phyloP scores from a whole-genome alignment of 2,329 filamentous ascomycete genomes.

The Penicillium sp. region DNA sequence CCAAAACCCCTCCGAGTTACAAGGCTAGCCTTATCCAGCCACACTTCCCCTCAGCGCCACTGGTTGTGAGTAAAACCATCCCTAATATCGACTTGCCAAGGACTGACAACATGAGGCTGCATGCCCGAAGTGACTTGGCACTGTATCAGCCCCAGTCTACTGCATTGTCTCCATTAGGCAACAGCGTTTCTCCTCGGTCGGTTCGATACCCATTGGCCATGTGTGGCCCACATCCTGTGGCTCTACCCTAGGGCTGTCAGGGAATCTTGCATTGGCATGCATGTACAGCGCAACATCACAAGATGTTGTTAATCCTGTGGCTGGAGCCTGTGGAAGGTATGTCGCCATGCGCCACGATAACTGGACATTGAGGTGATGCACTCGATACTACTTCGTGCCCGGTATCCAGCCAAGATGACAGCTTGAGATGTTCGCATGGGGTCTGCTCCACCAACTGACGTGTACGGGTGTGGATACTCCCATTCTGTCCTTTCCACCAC shows the following conservation, averaged over 20 bases:
- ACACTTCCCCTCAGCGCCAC: constrained; percentile 1
- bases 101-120: constrained; percentile 9
- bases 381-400: not conserved
- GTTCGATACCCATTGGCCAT: not conserved
- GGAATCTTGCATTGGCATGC: constrained; percentile 12
- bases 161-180: constrained; percentile 14
- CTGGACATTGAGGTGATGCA: not conserved
- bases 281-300: constrained; percentile 16
- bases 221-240: not conserved
- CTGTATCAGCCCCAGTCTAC: not conserved
- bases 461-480: not conserved
- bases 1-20: not conserved
- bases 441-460: not conserved
- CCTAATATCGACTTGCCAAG: constrained; percentile 11
- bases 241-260: constrained; percentile 1
- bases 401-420: not conserved
- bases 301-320: constrained; percentile 12
- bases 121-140: constrained; percentile 3
- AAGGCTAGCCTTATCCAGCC: constrained; percentile 10
- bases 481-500: not conserved
- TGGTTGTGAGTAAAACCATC: not conserved
- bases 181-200: constrained; percentile 11
- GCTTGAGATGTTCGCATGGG: not conserved
- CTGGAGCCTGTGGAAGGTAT: constrained; percentile 9
- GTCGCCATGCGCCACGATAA: constrained; percentile 19